A percentile compares a stretch with the other conserved stretches of the same genome.
Evolutionary conservation across 164 flowering plant genomes (phyloP).

Genomic region (Tetracentron sinense): DNA sequence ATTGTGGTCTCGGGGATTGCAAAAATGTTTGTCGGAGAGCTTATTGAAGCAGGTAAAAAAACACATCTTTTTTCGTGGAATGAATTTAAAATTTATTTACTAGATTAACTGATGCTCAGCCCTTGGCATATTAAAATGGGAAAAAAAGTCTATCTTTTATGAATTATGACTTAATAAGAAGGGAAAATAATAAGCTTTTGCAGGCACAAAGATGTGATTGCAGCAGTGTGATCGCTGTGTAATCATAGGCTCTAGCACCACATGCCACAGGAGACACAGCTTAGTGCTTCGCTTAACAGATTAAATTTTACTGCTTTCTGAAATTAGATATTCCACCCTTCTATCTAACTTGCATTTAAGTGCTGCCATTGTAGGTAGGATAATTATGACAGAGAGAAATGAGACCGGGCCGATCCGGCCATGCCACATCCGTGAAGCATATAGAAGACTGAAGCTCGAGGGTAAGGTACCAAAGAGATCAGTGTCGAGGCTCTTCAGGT

Average conservation of each 20-base stretch:
- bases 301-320: neutral
- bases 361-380: slow-evolving; percentile 50
- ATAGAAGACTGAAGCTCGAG: slow-evolving; percentile 86
- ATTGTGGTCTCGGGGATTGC: slow-evolving; percentile 94
- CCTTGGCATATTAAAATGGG: neutral
- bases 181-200: neutral
- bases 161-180: no score
- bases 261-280: neutral
- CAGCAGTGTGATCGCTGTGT: neutral
- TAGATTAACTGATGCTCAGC: neutral
- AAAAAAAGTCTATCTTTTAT: no score
- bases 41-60: slow-evolving; percentile 75
- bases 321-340: neutral
- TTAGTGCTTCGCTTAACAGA: neutral
- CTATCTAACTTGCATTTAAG: neutral
- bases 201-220: neutral
- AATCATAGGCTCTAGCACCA: neutral
- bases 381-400: slow-evolving; percentile 81
- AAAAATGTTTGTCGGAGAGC: slow-evolving; percentile 96
- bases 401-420: slow-evolving; percentile 93
- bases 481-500: slow-evolving; percentile 79
- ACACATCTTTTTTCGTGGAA: neutral
- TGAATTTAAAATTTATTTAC: neutral
- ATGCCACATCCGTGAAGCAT: slow-evolving; percentile 89
- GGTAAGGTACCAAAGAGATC: slow-evolving; percentile 83